Base-by-base conservation (phyloP, 768 basidiomycete species). In the Amanita molliuscula region DNA sequence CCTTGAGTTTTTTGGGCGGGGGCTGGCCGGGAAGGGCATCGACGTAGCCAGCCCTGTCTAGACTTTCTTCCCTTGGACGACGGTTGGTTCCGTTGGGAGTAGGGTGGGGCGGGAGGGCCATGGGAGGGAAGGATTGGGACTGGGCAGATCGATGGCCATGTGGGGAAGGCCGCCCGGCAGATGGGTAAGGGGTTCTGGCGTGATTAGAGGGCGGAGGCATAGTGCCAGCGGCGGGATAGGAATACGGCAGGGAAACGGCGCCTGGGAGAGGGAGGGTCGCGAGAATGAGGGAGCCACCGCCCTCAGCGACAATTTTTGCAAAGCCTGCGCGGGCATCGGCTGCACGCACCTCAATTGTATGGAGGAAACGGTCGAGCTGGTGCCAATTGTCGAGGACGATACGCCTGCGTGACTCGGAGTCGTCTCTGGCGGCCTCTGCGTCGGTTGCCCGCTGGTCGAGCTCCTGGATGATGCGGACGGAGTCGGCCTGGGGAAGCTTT, bases 381-480 rank as follows among this genome's bases (percentile, higher is more conserved):
- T 57, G 43, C 79, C 80, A 83, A 21, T 66, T 65, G 16, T 79
- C 74, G 20, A 67, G 61, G 33, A 79, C 51, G 49, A 68, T 62
- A 46, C 65, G 66, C 51, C 71, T 58, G 10, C 76, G 68, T 0
- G 74, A 70, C 28, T 78, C 74, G 0, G 75, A 71, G 9, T 82
- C 80, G 57, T 82, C 80, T 45, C 76, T 68, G 3, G 71, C 73
- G 25, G 62, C 59, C 59, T 82, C 79, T 3, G 77, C 77, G 47
- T 67, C 65, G 31, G 68, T 64, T 1, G 72, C 66, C 47, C 78
- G 77, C 25, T 70, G 66, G 53, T 82, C 79, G 52, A 67, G 71
- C 0, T 76, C 69, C 10, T 66, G 53, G 54, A 76, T 63, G 56
- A 68, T 56, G 46, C 68, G 67, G 10, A 65, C 51, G 8, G 69